Conservation (phyloP, 257 asterid genomes). For the Primulina huaijiensis region DNA sequence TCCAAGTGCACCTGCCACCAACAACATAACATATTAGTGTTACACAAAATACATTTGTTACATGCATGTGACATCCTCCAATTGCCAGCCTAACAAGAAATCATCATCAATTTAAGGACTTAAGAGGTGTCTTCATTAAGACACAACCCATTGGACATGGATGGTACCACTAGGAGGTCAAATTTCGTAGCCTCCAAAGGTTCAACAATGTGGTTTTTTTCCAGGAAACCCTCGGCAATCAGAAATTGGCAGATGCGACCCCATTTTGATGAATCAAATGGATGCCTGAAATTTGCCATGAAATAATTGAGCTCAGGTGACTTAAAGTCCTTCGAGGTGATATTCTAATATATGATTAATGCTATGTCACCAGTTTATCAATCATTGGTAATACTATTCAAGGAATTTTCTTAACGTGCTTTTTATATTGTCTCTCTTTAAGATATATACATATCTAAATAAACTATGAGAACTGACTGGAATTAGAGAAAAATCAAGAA, state of each 20-base stretch:
- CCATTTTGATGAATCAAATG: slow-evolving; percentile 98
- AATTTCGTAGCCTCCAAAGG: slow-evolving; percentile 82
- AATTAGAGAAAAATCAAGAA: slow-evolving; percentile 10
- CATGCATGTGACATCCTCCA: not conserved
- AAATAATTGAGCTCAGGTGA: slow-evolving; percentile 16
- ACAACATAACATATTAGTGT: slow-evolving; percentile 19
- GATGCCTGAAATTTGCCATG: slow-evolving; percentile 60
- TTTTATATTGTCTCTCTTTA: not conserved
- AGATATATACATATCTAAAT: slow-evolving; percentile 1
- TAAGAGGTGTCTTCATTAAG: not conserved
- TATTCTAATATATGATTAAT: slow-evolving; percentile 1
- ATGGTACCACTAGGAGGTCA: slow-evolving; percentile 85
- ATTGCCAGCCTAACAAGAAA: slow-evolving; percentile 3
- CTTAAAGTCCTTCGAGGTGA: not conserved
- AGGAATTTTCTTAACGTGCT: not conserved
- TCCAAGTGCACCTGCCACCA: slow-evolving; percentile 81
- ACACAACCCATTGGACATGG: slow-evolving; percentile 10
- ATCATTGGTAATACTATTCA: not conserved
- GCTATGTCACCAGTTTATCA: not conserved
- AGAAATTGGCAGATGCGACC: slow-evolving; percentile 87
- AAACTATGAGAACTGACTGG: slow-evolving; percentile 12
- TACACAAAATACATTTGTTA: not conserved
- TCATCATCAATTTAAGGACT: slow-evolving; percentile 3
- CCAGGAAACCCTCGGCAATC: slow-evolving; percentile 54
- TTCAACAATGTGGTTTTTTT: slow-evolving; percentile 62